These are phyloP conservation scores for Taphrina sp. DNA, from an alignment of 1,139 yeast genomes.

Conservation along the genomic window DNA sequence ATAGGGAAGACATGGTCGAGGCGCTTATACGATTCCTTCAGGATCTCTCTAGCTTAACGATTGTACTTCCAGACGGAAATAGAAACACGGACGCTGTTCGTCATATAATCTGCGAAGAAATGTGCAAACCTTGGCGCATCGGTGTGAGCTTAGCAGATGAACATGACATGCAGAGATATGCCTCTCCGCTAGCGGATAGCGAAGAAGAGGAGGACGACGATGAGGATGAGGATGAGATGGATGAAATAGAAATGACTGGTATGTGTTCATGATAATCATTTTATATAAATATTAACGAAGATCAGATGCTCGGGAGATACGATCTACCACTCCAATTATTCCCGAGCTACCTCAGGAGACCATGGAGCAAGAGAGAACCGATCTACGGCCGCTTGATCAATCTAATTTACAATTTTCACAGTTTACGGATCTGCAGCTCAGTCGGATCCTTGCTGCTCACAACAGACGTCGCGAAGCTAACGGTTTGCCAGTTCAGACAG, in stretches of 20 bases:
- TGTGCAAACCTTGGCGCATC: conserved; percentile 56
- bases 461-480: not conserved
- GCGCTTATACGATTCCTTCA: conserved; percentile 66
- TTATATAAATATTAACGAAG: not conserved
- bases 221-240: conserved; percentile 7
- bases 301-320: too few relatives aligned
- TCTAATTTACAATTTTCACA: too few relatives aligned
- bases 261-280: not conserved
- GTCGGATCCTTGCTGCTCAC: conserved; percentile 1
- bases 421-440: conserved; percentile 6
- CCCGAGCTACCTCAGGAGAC: too few relatives aligned
- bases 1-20: conserved; percentile 78
- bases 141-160: conserved; percentile 38
- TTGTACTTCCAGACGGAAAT: conserved; percentile 51
- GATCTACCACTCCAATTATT: too few relatives aligned
- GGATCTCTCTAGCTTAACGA: conserved; percentile 57
- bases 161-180: not conserved
- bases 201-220: conserved; percentile 15
- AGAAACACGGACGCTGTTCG: conserved; percentile 46
- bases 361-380: too few relatives aligned
- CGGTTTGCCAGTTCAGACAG: conserved; percentile 6
- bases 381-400: too few relatives aligned
- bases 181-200: conserved; percentile 12
- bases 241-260: conserved; percentile 15
- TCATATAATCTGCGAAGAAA: conserved; percentile 57